Conservation (phyloP, 352 stramenopile species). For the Sclerospora graminicola region DNA sequence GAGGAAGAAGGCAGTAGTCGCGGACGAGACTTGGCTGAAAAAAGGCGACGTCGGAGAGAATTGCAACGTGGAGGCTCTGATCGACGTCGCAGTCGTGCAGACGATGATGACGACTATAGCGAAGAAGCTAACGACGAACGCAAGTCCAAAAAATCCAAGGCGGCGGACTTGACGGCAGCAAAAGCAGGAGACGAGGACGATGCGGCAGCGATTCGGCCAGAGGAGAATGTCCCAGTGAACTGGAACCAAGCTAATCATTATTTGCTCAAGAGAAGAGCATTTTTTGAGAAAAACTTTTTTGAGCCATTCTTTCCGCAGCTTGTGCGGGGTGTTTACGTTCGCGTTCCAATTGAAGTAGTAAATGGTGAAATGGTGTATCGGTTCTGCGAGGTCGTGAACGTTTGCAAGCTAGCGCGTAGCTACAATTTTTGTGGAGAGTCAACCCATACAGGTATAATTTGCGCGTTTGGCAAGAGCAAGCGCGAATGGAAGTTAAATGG, state of each 20-base stretch:
- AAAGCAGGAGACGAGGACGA: conserved; percentile 42
- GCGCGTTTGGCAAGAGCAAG: conserved; percentile 68
- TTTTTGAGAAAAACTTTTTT: conserved; percentile 83
- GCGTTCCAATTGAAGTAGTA: conserved; percentile 53
- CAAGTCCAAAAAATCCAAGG: conserved; percentile 21
- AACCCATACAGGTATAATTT: conserved; percentile 58
- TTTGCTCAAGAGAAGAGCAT: conserved; percentile 55
- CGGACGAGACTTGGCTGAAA: conserved; percentile 60
- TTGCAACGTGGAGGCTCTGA: conserved; percentile 40
- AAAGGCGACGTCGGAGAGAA: conserved; percentile 61
- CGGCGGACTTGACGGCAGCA: conserved; percentile 16
- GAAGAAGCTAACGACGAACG: conserved; percentile 28
- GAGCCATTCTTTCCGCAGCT: conserved; percentile 79
- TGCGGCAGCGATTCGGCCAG: conserved; percentile 27
- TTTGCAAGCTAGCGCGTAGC: conserved; percentile 41
- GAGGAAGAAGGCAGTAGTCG: conserved; percentile 29
- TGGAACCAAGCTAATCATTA: conserved; percentile 76
- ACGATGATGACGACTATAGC: conserved; percentile 33
- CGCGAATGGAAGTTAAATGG: conserved; percentile 66
- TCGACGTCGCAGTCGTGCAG: conserved; percentile 10
- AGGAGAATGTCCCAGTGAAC: conserved; percentile 63
- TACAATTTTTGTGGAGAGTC: conserved; percentile 72
- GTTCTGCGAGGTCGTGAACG: conserved; percentile 68
- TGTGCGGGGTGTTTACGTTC: conserved; percentile 65
- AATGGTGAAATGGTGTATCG: conserved; percentile 78